Evolutionary conservation across 495 filamentous ascomycete species (phyloP), one percentile per base, ranked within the genome.

Genomic region (Daldinia bambusicola): DNA sequence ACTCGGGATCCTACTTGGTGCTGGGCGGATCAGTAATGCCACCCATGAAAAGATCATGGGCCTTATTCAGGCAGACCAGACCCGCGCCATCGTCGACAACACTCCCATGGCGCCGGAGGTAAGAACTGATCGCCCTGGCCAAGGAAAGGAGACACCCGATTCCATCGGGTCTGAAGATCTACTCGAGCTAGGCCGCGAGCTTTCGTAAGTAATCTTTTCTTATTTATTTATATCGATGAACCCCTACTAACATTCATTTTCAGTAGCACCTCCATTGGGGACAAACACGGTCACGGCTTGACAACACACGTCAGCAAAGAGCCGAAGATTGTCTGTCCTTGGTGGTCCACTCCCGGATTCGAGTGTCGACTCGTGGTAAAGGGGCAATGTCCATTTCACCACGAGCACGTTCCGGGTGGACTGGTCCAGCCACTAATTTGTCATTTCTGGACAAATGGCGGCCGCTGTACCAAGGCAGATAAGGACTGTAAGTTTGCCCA

Each of bases 291-390:
- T 45, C 50, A 43, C 14, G 34, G 16, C 38, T 37, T 37, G 32
- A 30, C 10, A 7, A 55, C 14, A 37, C 18, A 36, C 4, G 8
- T 38, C 36, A 26, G 10, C 4, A 4, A 53, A 14, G 43, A 57
- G 20, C 34, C 41, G 26, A 72, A 67, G 52, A 53, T 72, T 14
- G 58, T 72, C 64, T 72, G 69, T 16, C 69, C 69, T n/a, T 72
- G 69, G 69, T 72, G 69, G 69, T 38, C 32, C 0, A 68, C 69
- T 0, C 16, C 45, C 0, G 69, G 69, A 0, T 67, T 38, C 5
- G 0, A n/a, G 1, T 72, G 64, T 20, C 69, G 64, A n/a, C 58
- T 62, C 5, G 20, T 56, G 12, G 61, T 62, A 16, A 32, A 51
- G 7, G 48, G 48, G 7, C 36, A 31, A 22, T 72, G 69, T 12